These are phyloP conservation scores for Aureobasidium sp. DNA, from an alignment of 2,329 filamentous ascomycete species.

Conservation along the genomic window DNA sequence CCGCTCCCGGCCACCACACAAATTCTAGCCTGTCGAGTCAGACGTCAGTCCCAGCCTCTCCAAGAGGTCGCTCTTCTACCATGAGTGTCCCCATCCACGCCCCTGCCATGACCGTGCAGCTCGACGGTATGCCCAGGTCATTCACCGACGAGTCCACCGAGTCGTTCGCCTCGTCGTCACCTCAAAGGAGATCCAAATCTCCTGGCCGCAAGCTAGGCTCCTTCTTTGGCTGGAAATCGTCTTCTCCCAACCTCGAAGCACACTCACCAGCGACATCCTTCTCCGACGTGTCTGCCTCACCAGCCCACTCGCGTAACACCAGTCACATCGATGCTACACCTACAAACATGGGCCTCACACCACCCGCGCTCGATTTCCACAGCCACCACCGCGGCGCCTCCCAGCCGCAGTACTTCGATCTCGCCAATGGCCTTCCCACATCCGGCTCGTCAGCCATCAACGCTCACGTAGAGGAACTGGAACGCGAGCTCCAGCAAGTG, in stretches of 20 bases:
- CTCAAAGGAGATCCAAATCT: constrained; percentile 35
- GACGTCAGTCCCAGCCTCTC: constrained; percentile 16
- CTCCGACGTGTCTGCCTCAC: constrained; percentile 54
- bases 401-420: constrained; percentile 38
- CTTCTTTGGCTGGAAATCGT: constrained; percentile 59
- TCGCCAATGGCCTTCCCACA: constrained; percentile 40
- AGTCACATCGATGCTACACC: constrained; percentile 27
- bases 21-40: constrained; percentile 14
- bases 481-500: constrained; percentile 89
- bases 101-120: constrained; percentile 29
- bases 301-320: constrained; percentile 43
- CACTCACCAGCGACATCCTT: constrained; percentile 58
- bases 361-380: constrained; percentile 45
- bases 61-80: constrained; percentile 17
- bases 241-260: constrained; percentile 43
- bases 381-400: constrained; percentile 40
- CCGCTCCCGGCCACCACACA: constrained; percentile 14
- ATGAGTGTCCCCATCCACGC: constrained; percentile 23
- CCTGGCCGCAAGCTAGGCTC: constrained; percentile 50
- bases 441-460: constrained; percentile 35
- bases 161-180: constrained; percentile 17
- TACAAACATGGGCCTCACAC: constrained; percentile 30
- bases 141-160: constrained; percentile 28
- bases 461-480: constrained; percentile 74
- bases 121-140: constrained; percentile 29